phyloP scores from a whole-genome alignment of 225 moss, liverwort and hornwort genomes.

The Rhytidiadelphus loreus region DNA sequence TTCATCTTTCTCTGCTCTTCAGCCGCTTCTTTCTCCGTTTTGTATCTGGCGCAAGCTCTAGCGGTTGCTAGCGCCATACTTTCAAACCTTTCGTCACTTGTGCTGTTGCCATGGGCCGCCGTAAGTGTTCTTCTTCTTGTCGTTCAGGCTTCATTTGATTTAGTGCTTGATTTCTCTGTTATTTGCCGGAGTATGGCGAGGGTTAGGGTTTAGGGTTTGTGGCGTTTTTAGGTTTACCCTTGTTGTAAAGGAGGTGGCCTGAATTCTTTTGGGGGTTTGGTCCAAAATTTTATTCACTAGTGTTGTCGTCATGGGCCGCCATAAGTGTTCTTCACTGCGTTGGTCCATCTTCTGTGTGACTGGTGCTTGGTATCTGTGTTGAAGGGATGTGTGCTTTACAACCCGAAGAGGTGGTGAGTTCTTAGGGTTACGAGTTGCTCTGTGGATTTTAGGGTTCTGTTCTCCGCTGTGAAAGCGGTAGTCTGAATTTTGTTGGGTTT shows the following conservation, averaged over 20 bases:
- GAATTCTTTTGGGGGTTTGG: not conserved
- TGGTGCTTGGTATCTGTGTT: not conserved
- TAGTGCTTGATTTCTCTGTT: not conserved
- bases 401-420: not conserved
- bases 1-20: not conserved
- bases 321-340: not conserved
- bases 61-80: not conserved
- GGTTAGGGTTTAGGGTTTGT: not conserved
- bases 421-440: not conserved
- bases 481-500: not conserved
- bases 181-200: not conserved
- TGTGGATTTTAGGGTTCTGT: not conserved
- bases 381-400: not conserved
- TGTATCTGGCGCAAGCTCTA: too few relatives aligned
- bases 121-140: not conserved
- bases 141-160: not conserved
- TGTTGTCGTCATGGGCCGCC: not conserved
- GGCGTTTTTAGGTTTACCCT: not conserved
- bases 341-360: not conserved
- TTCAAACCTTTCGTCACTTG: not conserved
- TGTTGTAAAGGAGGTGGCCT: too few relatives aligned
- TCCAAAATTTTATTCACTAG: not conserved
- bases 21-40: not conserved
- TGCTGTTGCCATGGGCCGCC: not conserved
- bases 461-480: not conserved